A percentile compares a stretch with the other conserved stretches of the same genome.
phyloP scores from a whole-genome alignment of 805 yeast species.

The Metschnikowia santaceciliae region DNA sequence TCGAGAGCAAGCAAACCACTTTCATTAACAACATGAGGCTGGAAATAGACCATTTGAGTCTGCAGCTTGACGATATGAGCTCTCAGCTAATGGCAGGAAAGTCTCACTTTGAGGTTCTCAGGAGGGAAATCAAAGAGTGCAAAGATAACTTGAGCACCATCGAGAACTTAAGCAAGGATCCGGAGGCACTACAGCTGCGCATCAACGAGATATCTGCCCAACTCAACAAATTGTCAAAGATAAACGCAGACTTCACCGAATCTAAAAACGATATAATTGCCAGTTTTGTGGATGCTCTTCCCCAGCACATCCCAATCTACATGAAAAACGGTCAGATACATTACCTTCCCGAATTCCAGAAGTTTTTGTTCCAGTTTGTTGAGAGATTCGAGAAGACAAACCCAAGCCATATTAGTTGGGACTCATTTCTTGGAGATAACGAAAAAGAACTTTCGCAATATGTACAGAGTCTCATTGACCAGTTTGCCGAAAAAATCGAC shows the following conservation, averaged over 20 bases:
- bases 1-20: conserved; percentile 17
- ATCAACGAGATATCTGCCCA: conserved; percentile 18
- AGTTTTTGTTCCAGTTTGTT: conserved; percentile 29
- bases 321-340: conserved; percentile 32
- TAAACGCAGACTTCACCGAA: conserved; percentile 13
- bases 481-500: conserved; percentile 8
- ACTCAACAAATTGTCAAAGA: conserved; percentile 13
- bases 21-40: conserved; percentile 11
- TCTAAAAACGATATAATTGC: conserved; percentile 18
- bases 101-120: conserved; percentile 10
- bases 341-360: conserved; percentile 37
- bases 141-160: conserved; percentile 11
- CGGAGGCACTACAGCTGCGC: conserved; percentile 14
- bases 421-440: conserved; percentile 20
- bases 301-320: conserved; percentile 31
- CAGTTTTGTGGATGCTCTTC: conserved; percentile 22
- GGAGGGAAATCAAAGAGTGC: conserved; percentile 13
- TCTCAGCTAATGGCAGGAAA: background rate
- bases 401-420: conserved; percentile 19
- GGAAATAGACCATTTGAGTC: conserved; percentile 18
- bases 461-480: conserved; percentile 10
- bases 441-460: conserved; percentile 19
- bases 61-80: conserved; percentile 10
- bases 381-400: conserved; percentile 21
- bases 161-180: conserved; percentile 7